These are phyloP conservation scores for Blastocystis sp. DNA, from an alignment of 352 stramenopile species.

Conservation along the genomic window DNA sequence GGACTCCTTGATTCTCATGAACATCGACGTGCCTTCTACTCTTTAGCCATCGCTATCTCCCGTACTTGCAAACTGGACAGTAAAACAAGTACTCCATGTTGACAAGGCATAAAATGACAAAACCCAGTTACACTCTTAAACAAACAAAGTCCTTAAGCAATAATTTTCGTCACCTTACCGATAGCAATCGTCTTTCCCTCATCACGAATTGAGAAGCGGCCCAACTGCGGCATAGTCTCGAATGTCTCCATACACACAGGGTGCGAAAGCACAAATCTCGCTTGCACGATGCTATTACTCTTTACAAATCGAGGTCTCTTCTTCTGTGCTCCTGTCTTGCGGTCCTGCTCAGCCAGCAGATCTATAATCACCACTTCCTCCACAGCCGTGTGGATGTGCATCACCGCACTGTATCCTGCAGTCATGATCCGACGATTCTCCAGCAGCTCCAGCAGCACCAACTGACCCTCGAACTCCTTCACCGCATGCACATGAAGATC, in stretches of 20 bases:
- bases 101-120: background rate
- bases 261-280: constrained; percentile 83
- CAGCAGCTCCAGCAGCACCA: constrained; percentile 89
- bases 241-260: constrained; percentile 90
- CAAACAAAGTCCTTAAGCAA: constrained; percentile 65
- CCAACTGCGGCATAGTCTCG: constrained; percentile 86
- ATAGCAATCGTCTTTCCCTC: constrained; percentile 98
- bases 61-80: background rate
- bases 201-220: constrained; percentile 91
- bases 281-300: constrained; percentile 84
- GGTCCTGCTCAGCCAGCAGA: constrained; percentile 72
- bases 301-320: constrained; percentile 83
- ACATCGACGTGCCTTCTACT: background rate
- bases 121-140: background rate
- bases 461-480: constrained; percentile 76
- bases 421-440: constrained; percentile 92
- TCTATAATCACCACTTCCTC: constrained; percentile 87
- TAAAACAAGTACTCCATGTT: background rate
- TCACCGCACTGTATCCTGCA: constrained; percentile 85
- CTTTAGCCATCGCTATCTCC: background rate
- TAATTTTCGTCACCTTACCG: constrained; percentile 89
- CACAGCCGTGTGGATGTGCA: constrained; percentile 92
- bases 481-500: constrained; percentile 71
- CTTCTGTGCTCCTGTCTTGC: constrained; percentile 63
- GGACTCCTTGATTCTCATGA: background rate